Percentiles rank a stretch among this genome's conserved stretches.
These are phyloP conservation scores for Lecanosticta acicola DNA, from an alignment of 2,329 filamentous ascomycete species.

Conservation along the genomic window DNA sequence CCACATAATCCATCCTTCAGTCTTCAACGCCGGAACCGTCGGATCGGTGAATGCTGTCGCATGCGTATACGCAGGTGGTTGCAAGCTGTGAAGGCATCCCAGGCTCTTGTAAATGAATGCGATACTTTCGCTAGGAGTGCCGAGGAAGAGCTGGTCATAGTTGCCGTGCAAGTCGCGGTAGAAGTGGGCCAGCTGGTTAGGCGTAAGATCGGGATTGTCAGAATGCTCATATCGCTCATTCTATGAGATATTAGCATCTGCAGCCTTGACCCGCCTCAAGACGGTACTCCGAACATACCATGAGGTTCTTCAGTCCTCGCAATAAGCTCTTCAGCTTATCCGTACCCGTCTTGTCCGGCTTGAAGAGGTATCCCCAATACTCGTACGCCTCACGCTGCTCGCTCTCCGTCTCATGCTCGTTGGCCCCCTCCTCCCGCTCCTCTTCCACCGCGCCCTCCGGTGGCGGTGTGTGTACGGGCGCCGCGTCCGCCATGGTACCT, in stretches of 20 bases:
- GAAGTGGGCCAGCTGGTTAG: constrained; percentile 45
- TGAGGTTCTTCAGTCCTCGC: constrained; percentile 42
- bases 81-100: constrained; percentile 82
- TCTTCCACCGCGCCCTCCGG: constrained; percentile 2
- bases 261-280: no score
- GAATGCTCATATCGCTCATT: constrained; percentile 39
- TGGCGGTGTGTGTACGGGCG: neutral
- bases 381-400: constrained; percentile 41
- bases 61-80: constrained; percentile 48
- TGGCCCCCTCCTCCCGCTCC: constrained; percentile 9
- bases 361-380: constrained; percentile 49
- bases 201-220: constrained; percentile 43
- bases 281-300: constrained; percentile 38
- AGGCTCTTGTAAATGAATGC: constrained; percentile 90
- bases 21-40: constrained; percentile 74
- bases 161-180: constrained; percentile 44
- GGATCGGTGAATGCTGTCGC: constrained; percentile 64
- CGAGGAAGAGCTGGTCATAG: constrained; percentile 63
- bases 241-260: constrained; percentile 25
- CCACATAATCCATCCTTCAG: constrained; percentile 85
- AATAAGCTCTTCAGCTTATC: constrained; percentile 43
- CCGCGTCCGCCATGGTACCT: constrained; percentile 1
- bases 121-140: constrained; percentile 66
- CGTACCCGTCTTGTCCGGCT: constrained; percentile 48
- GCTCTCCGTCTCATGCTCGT: constrained; percentile 24